A percentile compares a stretch with the other conserved stretches of the same genome.
phyloP scores from a whole-genome alignment of 495 filamentous ascomycete genomes.

The Penicillium dipodomyicola region DNA sequence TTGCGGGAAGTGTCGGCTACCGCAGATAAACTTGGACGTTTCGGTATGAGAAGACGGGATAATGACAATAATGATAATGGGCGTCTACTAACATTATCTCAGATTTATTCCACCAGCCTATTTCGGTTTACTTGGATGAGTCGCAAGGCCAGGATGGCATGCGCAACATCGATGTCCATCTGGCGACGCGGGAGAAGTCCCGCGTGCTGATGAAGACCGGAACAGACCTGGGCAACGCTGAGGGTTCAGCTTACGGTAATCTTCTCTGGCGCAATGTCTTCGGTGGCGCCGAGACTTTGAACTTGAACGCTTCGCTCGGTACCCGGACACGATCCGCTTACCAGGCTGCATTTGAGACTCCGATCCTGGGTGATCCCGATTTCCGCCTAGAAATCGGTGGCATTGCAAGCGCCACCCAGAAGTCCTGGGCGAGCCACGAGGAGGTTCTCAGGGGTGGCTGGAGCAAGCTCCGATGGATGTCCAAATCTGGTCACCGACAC shows the following conservation, averaged over 20 bases:
- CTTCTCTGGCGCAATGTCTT: conserved; percentile 85
- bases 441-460: conserved; percentile 80
- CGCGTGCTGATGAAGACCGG: conserved; percentile 83
- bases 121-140: conserved; percentile 74
- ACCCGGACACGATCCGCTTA: conserved; percentile 89
- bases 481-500: conserved; percentile 59
- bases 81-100: conserved; percentile 18
- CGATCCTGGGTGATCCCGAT: conserved; percentile 78
- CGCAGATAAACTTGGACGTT: conserved; percentile 70
- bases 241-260: conserved; percentile 87
- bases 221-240: conserved; percentile 85
- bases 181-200: conserved; percentile 74
- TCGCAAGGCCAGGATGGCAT: conserved; percentile 54
- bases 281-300: conserved; percentile 88
- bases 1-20: conserved; percentile 64
- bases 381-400: conserved; percentile 71
- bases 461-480: conserved; percentile 70
- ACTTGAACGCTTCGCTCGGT: conserved; percentile 78
- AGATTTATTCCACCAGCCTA: conserved; percentile 88
- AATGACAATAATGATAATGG: neutral
- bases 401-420: conserved; percentile 75
- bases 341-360: conserved; percentile 76
- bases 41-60: conserved; percentile 57
- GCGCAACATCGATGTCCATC: conserved; percentile 74
- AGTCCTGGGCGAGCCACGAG: conserved; percentile 89